Evolutionary conservation across 768 basidiomycete genomes (phyloP).

Genomic region (Kwoniella newhampshirensis): DNA sequence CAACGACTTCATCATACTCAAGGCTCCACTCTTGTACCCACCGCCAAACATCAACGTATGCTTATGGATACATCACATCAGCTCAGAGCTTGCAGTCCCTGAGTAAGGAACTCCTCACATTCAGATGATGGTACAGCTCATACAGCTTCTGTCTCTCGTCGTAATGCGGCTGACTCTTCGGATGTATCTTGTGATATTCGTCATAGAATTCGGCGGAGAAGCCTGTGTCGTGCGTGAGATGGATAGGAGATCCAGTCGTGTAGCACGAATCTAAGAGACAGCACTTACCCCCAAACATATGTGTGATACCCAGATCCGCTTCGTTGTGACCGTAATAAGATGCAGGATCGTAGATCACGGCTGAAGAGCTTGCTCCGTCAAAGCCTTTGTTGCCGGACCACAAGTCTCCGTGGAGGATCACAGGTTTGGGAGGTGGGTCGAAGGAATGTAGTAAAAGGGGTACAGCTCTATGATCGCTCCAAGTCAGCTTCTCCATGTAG

Average conservation of each 20-base stretch:
- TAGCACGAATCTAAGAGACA: no score
- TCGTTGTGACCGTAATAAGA: constrained; percentile 48
- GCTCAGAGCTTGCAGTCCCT: not conserved
- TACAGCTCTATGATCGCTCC: constrained; percentile 27
- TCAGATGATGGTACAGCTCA: constrained; percentile 50
- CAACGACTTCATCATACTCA: constrained; percentile 39
- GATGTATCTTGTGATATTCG: constrained; percentile 46
- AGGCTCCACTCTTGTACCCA: constrained; percentile 33
- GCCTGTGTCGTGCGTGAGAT: constrained; percentile 22
- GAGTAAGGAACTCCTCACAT: constrained; percentile 29
- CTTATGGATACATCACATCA: constrained; percentile 15
- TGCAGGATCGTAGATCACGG: constrained; percentile 49
- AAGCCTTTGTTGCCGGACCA: constrained; percentile 53
- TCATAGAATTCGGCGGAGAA: constrained; percentile 49
- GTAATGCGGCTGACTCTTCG: constrained; percentile 38
- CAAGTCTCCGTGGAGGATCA: constrained; percentile 52
- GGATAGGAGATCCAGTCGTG: not conserved
- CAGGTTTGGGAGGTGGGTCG: constrained; percentile 36
- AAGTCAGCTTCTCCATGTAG: not conserved
- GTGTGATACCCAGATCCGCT: constrained; percentile 48
- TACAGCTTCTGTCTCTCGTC: constrained; percentile 41
- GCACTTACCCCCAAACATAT: constrained; percentile 52
- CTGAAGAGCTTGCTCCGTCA: constrained; percentile 22
- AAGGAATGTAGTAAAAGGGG: constrained; percentile 34
- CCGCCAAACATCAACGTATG: constrained; percentile 50